Base-by-base conservation (phyloP, 1,284 basidiomycete genomes). In the Leccinum cinnamomeum region DNA sequence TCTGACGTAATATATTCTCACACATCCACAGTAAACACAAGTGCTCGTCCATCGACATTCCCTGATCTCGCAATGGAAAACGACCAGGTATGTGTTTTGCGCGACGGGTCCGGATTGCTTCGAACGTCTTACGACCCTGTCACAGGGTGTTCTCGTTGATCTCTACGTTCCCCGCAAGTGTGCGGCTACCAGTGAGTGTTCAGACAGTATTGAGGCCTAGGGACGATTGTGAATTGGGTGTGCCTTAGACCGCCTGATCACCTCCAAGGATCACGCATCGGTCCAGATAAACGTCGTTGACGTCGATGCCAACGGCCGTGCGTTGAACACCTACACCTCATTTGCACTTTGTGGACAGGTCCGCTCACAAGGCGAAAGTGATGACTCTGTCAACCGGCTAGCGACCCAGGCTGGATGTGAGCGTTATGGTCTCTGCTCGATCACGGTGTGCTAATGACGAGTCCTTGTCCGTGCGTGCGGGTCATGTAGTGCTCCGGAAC, bases 81-180 rank as follows among this genome's bases (percentile, higher is more conserved):
- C 89, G 89, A 91, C 75, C 84, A 87, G 79, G 89, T 89, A 69
- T 60, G 81, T 74, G 65, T 30, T 33, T 25, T 11, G n/a, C 18
- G 60, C n/a, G 18, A 37, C 61, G 14, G 14, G 33, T n/a, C 23
- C 6, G 7, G 5, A 14, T 16, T 55, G 18, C 25, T 25, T 55
- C 39, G 61, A 46, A 39, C 16, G n/a, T 57, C 58, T 63, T 56
- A 61, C 28, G 16, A 12, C 5, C 56, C 3, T 4, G 35, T 18
- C 60, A 37, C 65, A 98, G 94, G 96, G 97, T 84, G 86, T 94
- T 79, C 96, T 99, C 79, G 97, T 99, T 77, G 97, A 99, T 87
- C 95, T 99, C 81, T 99, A 99, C 86, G 95, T 99, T 78, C 97
- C 97, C 79, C 94, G 97, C 86, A 98, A 99, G 83, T 99, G 97